A percentile compares a stretch with the other conserved stretches of the same genome.
Conservation (phyloP, 371 early-diverging fungal species). For the Encephalitozoon romaleae region DNA sequence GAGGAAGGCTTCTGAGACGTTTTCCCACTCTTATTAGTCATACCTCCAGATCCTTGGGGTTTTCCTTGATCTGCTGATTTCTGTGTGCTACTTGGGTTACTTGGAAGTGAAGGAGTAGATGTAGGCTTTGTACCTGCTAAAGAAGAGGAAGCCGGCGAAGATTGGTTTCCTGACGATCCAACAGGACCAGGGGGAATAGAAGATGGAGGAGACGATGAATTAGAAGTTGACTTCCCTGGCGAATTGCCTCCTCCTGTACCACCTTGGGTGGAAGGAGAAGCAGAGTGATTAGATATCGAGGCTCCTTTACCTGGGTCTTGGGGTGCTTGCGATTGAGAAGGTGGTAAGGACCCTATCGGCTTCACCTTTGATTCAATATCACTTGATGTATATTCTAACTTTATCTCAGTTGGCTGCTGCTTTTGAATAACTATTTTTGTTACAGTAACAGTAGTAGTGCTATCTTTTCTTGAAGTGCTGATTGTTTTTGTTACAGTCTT, state of each 20-base stretch:
- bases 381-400: constrained; percentile 30
- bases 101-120: not conserved
- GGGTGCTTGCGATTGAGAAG: not conserved
- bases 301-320: not conserved
- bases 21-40: no score
- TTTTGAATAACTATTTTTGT: constrained; percentile 14
- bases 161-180: not conserved
- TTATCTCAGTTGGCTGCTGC: constrained; percentile 31
- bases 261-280: not conserved
- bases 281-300: not conserved
- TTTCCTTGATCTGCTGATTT: not conserved
- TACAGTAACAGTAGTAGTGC: constrained; percentile 2
- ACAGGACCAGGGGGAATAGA: not conserved
- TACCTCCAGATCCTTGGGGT: not conserved
- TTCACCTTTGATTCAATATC: not conserved
- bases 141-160: not conserved
- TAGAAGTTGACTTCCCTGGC: not conserved
- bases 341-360: not conserved
- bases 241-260: not conserved
- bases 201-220: not conserved
- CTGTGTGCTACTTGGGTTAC: not conserved
- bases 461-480: not conserved
- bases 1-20: not conserved
- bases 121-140: not conserved
- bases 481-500: constrained; percentile 5